Percentiles rank a stretch among this genome's conserved stretches.
phyloP scores from a whole-genome alignment of 2,329 filamentous ascomycete species.

The Exophiala phaeomuriformis region DNA sequence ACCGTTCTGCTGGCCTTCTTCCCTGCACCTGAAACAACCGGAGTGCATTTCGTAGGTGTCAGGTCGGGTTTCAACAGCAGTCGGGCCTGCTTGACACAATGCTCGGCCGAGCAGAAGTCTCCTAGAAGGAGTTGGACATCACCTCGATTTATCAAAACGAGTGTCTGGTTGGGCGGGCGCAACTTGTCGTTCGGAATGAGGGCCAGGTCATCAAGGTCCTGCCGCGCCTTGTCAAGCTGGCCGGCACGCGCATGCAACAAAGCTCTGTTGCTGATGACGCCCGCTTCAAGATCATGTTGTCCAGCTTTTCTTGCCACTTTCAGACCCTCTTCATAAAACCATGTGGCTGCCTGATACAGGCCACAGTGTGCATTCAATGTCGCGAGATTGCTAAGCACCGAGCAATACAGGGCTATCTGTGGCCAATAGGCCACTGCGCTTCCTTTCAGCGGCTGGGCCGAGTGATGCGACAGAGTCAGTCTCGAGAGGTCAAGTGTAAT shows the following conservation, averaged over 20 bases:
- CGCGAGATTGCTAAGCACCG: conserved; percentile 65
- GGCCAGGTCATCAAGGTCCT: not conserved
- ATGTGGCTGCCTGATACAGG: conserved; percentile 78
- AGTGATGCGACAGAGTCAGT: conserved; percentile 33
- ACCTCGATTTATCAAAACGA: conserved; percentile 6
- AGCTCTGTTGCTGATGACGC: conserved; percentile 10
- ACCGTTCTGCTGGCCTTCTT: not conserved
- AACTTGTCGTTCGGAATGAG: not conserved
- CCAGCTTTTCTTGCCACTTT: conserved; percentile 55
- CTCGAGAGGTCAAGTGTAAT: conserved; percentile 36
- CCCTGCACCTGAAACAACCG: not conserved
- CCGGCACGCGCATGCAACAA: conserved; percentile 18
- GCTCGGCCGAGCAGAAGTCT: conserved; percentile 4
- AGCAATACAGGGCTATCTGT: conserved; percentile 65
- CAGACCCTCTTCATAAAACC: conserved; percentile 76
- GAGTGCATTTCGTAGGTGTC: not conserved
- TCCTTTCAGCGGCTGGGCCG: conserved; percentile 19
- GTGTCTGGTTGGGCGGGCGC: not conserved
- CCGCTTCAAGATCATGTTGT: not conserved
- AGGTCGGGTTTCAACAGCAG: not conserved
- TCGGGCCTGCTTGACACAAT: conserved; percentile 5
- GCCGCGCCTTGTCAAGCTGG: conserved; percentile 7
- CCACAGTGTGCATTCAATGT: conserved; percentile 75
- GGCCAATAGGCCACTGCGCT: conserved; percentile 70
- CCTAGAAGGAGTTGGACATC: conserved; percentile 12